phyloP scores from a whole-genome alignment of 805 yeast species.

The Yarrowia porcina region DNA sequence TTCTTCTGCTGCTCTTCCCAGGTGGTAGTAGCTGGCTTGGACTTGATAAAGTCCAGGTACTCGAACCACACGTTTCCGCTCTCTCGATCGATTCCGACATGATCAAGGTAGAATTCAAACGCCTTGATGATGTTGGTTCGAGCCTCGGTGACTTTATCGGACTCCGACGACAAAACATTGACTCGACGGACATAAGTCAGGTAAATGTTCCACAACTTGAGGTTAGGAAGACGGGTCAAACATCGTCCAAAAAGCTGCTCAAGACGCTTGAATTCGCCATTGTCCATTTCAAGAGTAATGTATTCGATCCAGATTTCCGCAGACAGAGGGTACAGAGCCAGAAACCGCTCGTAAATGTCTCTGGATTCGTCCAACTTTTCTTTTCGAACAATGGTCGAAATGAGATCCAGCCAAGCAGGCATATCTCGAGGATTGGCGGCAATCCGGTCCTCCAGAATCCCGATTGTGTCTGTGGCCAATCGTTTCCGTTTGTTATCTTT shows the following conservation, averaged over 20 bases:
- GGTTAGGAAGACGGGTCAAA: constrained; percentile 58
- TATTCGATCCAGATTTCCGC: constrained; percentile 74
- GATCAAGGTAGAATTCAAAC: constrained; percentile 73
- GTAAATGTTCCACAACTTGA: constrained; percentile 73
- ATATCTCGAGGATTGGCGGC: constrained; percentile 53
- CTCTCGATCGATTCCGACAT: constrained; percentile 74
- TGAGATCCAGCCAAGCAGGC: constrained; percentile 53
- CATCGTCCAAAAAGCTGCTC: constrained; percentile 65
- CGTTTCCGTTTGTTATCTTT: constrained; percentile 29
- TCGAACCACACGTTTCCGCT: constrained; percentile 76
- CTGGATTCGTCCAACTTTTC: constrained; percentile 61
- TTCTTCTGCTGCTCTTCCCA: constrained; percentile 84
- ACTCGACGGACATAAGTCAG: constrained; percentile 71
- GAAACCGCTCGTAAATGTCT: constrained; percentile 55
- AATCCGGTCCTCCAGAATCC: constrained; percentile 55
- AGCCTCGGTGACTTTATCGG: constrained; percentile 68
- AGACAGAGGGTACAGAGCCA: constrained; percentile 63
- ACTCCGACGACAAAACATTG: constrained; percentile 55
- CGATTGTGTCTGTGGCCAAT: constrained; percentile 50
- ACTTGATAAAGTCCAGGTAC: constrained; percentile 71
- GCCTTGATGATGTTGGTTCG: constrained; percentile 77
- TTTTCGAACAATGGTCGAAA: constrained; percentile 48
- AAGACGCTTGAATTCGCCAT: constrained; percentile 63
- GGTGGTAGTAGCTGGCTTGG: constrained; percentile 53
- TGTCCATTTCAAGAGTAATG: constrained; percentile 58